Conservation (phyloP, 176 grass and related monocot species). For the Elymus sibiricus region DNA sequence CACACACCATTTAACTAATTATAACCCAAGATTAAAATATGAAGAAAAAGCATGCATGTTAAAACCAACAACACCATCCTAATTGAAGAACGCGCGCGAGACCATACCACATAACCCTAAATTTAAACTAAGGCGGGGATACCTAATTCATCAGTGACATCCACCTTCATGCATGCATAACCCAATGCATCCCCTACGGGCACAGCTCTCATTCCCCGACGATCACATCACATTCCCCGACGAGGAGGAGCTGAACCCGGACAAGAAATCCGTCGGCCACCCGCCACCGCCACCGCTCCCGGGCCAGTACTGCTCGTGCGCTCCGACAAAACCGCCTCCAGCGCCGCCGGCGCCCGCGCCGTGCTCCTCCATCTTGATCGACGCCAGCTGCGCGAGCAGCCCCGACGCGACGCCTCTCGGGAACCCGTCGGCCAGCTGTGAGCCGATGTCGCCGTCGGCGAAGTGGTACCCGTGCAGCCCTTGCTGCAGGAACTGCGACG, state of each 20-base stretch:
- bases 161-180: not conserved
- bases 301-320: slow-evolving; percentile 72
- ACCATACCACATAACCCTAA: slow-evolving; percentile 27
- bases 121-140: slow-evolving; percentile 18
- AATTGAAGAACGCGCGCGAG: slow-evolving; percentile 30
- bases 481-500: slow-evolving; percentile 39
- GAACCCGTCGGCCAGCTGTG: slow-evolving; percentile 35
- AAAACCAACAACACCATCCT: slow-evolving; percentile 17
- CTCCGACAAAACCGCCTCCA: slow-evolving; percentile 20
- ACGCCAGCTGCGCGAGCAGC: slow-evolving; percentile 79
- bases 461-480: slow-evolving; percentile 48
- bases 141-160: slow-evolving; percentile 18
- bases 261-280: slow-evolving; percentile 71
- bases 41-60: slow-evolving; percentile 9
- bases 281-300: slow-evolving; percentile 27
- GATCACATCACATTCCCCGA: slow-evolving; percentile 83
- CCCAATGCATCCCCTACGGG: not conserved
- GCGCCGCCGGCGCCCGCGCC: not conserved
- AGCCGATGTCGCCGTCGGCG: slow-evolving; percentile 37
- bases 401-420: slow-evolving; percentile 60
- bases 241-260: slow-evolving; percentile 77
- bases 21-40: not conserved
- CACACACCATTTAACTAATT: slow-evolving; percentile 22
- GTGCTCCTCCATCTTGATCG: slow-evolving; percentile 95
- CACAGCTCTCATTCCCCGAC: slow-evolving; percentile 61